Conservation (phyloP, 208 protist genomes). For the Acanthamoeba divionensis region DNA sequence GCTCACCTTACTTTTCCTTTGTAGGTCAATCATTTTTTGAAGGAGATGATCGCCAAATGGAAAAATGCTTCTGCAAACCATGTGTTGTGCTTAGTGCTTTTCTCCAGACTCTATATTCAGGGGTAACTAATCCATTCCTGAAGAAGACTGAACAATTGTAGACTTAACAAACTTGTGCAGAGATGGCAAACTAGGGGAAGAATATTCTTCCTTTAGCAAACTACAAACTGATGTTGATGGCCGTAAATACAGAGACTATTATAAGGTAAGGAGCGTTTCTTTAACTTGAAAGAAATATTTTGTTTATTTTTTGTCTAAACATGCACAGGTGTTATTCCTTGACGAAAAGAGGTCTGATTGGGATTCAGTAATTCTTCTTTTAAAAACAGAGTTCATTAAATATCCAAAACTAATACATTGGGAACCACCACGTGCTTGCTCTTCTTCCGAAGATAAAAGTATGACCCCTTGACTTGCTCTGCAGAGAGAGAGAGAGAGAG, state of each 20-base stretch:
- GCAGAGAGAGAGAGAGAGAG: too few species aligned
- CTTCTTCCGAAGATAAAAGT: not conserved
- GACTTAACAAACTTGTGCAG: not conserved
- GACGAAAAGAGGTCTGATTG: conserved; percentile 39
- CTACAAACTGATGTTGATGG: not conserved
- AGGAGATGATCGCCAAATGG: conserved; percentile 58
- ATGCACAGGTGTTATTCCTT: not conserved
- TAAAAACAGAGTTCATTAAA: conserved; percentile 41
- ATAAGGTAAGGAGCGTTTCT: not conserved
- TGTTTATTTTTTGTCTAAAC: not conserved
- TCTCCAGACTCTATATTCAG: not conserved
- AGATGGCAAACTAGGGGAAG: not conserved
- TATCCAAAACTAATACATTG: not conserved
- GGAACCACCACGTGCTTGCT: not conserved
- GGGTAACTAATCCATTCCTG: not conserved
- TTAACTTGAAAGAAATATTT: not conserved
- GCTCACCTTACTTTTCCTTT: not conserved
- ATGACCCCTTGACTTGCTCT: too few species aligned
- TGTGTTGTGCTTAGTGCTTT: not conserved
- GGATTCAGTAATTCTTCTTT: conserved; percentile 13
- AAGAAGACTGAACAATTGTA: not conserved
- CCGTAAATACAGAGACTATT: conserved; percentile 10
- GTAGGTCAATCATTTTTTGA: conserved; percentile 49
- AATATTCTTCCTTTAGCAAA: not conserved
- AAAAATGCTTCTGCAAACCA: not conserved